phyloP scores from a whole-genome alignment of 805 yeast genomes.

The Torulaspora gathmanii region DNA sequence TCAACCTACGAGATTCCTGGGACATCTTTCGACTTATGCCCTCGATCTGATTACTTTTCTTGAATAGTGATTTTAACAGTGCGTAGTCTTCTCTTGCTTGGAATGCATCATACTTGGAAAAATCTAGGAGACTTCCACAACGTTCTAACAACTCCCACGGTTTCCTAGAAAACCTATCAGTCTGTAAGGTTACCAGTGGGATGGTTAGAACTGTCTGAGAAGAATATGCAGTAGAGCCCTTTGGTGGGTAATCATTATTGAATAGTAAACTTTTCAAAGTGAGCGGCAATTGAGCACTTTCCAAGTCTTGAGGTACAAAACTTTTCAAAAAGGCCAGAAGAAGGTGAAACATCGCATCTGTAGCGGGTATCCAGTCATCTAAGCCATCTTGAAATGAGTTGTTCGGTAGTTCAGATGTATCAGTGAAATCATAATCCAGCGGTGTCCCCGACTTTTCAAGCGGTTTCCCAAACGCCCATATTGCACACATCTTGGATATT shows the following conservation, averaged over 20 bases:
- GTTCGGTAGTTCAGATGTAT: conserved; percentile 16
- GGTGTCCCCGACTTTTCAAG: conserved; percentile 23
- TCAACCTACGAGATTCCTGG: conserved; percentile 61
- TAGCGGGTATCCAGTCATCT: conserved; percentile 70
- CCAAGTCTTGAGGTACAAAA: conserved; percentile 64
- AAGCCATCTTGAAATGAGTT: conserved; percentile 62
- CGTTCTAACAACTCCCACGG: conserved; percentile 58
- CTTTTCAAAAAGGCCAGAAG: conserved; percentile 72
- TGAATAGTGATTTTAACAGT: conserved; percentile 65
- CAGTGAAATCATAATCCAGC: conserved; percentile 27
- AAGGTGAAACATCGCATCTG: conserved; percentile 82
- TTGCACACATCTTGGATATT: conserved; percentile 72
- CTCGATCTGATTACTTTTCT: conserved; percentile 45
- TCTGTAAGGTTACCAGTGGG: conserved; percentile 57
- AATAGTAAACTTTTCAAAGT: conserved; percentile 61
- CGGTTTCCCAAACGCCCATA: conserved; percentile 72
- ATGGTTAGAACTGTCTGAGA: conserved; percentile 47
- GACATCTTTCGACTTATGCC: conserved; percentile 63
- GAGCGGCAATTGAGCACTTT: conserved; percentile 51
- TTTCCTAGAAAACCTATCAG: conserved; percentile 42
- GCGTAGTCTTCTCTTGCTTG: conserved; percentile 76
- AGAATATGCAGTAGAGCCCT: conserved; percentile 36
- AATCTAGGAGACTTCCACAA: conserved; percentile 55
- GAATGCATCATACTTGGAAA: conserved; percentile 65
- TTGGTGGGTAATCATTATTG: conserved; percentile 73